Conservation (phyloP, 2,329 filamentous ascomycete genomes). For the Epichloe uncinata region DNA sequence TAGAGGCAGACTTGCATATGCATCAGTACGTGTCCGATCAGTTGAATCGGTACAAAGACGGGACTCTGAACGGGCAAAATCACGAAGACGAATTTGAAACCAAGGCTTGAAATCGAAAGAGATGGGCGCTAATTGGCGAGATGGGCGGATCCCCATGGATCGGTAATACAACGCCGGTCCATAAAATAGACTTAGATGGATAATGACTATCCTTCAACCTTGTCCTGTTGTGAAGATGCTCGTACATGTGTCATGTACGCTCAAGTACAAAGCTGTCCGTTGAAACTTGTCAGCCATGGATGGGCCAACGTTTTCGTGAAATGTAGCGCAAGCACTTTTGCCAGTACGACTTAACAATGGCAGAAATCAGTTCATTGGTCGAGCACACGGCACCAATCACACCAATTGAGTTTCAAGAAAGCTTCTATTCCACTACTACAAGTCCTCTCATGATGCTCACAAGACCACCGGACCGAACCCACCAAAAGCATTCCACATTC, state of each 20-base stretch:
- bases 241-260: too few relatives aligned
- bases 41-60: conserved; percentile 50
- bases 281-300: too few relatives aligned
- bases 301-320: too few relatives aligned
- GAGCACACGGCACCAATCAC: neutral
- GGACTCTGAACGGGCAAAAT: conserved; percentile 12
- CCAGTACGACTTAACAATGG: too few relatives aligned
- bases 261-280: too few relatives aligned
- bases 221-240: too few relatives aligned
- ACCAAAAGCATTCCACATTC: too few relatives aligned
- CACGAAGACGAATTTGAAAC: conserved; percentile 36
- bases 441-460: neutral
- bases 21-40: conserved; percentile 73
- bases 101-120: conserved; percentile 14
- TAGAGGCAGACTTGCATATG: conserved; percentile 55
- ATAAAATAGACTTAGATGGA: neutral
- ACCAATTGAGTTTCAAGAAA: neutral
- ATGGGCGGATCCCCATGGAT: neutral
- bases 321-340: too few relatives aligned
- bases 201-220: neutral
- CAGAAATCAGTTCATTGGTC: too few relatives aligned
- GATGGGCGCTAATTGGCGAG: neutral
- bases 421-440: neutral
- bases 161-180: neutral
- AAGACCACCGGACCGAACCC: too few relatives aligned